These are phyloP conservation scores for barrel medic (Medicago truncatula) DNA, from an alignment of 306 rosid genomes.

Conservation along the genomic window MtrunA17r5.0-ANR NC_053047.1:27243501-27244000, in stretches of 20 bases:
- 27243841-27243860: too few relatives aligned
- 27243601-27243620: slow-evolving; percentile 1
- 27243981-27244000: too few relatives aligned
- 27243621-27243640: background rate
- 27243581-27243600: slow-evolving; percentile 22
- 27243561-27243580: slow-evolving; percentile 49
- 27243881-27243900: too few relatives aligned
- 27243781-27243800: background rate
- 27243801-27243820: background rate
- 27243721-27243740: background rate
- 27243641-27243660: background rate
- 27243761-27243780: slow-evolving; percentile 5
- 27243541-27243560: slow-evolving; percentile 69
- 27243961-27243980: too few relatives aligned
- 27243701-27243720: background rate
- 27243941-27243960: too few relatives aligned
- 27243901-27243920: too few relatives aligned
- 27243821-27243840: too few relatives aligned
- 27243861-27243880: too few relatives aligned
- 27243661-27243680: background rate
- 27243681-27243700: background rate
- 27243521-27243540: slow-evolving; percentile 59
- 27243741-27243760: slow-evolving; percentile 22
- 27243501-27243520: slow-evolving; percentile 51
- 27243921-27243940: too few relatives aligned